A percentile compares a stretch with the other conserved stretches of the same genome.
Evolutionary conservation across 1,284 basidiomycete species (phyloP).

Genomic region (Thelephora terrestris): DNA sequence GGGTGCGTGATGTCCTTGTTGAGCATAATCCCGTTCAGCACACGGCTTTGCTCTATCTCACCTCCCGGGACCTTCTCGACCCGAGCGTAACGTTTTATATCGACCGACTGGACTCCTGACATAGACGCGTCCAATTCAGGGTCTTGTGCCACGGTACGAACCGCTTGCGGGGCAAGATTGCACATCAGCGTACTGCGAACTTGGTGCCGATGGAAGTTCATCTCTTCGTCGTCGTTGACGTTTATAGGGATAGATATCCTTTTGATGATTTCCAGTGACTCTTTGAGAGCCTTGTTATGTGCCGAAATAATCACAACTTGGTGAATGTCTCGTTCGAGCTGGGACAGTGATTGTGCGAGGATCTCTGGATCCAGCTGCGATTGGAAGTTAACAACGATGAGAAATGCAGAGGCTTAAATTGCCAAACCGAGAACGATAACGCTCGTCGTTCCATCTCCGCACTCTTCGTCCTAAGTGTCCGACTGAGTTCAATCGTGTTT

Average conservation of each 20-base stretch:
- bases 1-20: slow-evolving; percentile 99
- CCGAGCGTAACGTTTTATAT: slow-evolving; percentile 96
- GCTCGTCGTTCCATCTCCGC: slow-evolving; percentile 95
- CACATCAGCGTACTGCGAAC: slow-evolving; percentile 97
- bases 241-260: slow-evolving; percentile 88
- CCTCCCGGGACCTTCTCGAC: slow-evolving; percentile 98
- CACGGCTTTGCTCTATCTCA: slow-evolving; percentile 88
- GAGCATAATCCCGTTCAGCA: slow-evolving; percentile 89
- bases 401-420: neutral
- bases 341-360: slow-evolving; percentile 87
- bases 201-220: slow-evolving; percentile 99
- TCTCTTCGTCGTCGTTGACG: slow-evolving; percentile 78
- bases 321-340: slow-evolving; percentile 94
- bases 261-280: slow-evolving; percentile 83
- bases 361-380: slow-evolving; percentile 92
- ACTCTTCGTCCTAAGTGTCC: slow-evolving; percentile 99
- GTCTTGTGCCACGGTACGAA: slow-evolving; percentile 72
- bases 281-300: slow-evolving; percentile 91
- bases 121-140: slow-evolving; percentile 24
- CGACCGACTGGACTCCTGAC: slow-evolving; percentile 71
- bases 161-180: slow-evolving; percentile 85
- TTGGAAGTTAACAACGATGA: neutral
- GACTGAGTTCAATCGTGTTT: slow-evolving; percentile 97
- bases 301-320: slow-evolving; percentile 98
- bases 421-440: slow-evolving; percentile 89